Percentiles rank a stretch among this genome's conserved stretches.
Evolutionary conservation across 164 flowering plant genomes (phyloP).

Genomic region (Magnolia kwangsiensis): DNA sequence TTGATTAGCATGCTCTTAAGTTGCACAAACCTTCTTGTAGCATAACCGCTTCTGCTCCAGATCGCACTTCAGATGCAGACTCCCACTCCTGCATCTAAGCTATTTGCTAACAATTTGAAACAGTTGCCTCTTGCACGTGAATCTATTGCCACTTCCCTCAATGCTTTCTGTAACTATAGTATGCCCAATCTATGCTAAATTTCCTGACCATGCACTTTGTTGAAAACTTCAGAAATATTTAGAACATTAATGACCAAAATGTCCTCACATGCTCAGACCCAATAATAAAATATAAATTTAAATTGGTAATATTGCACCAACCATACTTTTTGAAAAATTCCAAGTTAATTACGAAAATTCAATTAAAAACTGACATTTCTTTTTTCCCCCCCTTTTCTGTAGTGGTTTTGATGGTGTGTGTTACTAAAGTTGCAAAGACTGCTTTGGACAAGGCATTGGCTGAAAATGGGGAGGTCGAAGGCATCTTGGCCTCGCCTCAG

Average conservation of each 20-base stretch:
- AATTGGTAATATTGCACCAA: background rate
- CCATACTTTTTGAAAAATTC: background rate
- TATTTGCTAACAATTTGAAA: too few species aligned
- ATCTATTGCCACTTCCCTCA: too few species aligned
- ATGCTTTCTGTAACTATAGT: too few species aligned
- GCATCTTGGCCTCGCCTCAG: constrained; percentile 28
- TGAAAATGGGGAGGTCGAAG: constrained; percentile 60
- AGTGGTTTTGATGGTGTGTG: constrained; percentile 60
- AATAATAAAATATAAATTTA: background rate
- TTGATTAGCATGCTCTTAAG: too few species aligned
- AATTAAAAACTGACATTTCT: background rate
- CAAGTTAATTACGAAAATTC: background rate
- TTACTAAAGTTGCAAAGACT: constrained; percentile 75
- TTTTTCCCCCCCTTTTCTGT: constrained; percentile 14
- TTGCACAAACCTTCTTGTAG: too few species aligned
- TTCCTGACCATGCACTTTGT: background rate
- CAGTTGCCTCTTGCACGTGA: too few species aligned
- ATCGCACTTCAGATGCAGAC: too few species aligned
- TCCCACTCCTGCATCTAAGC: too few species aligned
- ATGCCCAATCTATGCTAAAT: background rate
- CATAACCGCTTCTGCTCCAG: too few species aligned
- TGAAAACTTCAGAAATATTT: too few species aligned
- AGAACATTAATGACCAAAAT: background rate
- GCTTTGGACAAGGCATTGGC: constrained; percentile 87
- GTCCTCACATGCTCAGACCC: background rate